phyloP scores from a whole-genome alignment of 2,329 filamentous ascomycete genomes.

The Emericellopsis cladophorae region DNA sequence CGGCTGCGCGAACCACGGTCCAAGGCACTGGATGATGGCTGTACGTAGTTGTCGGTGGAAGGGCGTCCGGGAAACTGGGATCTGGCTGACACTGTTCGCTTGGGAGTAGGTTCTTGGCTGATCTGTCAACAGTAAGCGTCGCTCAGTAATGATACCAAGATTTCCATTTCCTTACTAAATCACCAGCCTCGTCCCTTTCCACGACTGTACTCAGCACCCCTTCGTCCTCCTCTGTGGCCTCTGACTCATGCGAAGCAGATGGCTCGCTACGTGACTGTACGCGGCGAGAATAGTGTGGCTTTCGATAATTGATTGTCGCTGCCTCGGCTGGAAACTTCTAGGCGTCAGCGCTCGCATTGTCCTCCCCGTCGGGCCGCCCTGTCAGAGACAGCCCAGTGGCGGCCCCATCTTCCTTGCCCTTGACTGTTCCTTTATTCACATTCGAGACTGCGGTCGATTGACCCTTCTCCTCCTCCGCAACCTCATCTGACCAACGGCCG shows the following conservation, averaged over 20 bases:
- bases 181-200: neutral
- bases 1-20: too few species aligned
- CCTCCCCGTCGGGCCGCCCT: neutral
- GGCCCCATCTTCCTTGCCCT: conserved; percentile 3
- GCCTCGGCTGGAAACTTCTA: neutral
- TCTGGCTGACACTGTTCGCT: too few species aligned
- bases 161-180: neutral
- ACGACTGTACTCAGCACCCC: neutral
- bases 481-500: conserved; percentile 16
- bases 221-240: conserved; percentile 2
- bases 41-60: too few species aligned
- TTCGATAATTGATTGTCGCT: conserved; percentile 6
- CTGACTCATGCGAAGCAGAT: conserved; percentile 6
- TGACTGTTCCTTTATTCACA: neutral
- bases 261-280: conserved; percentile 36
- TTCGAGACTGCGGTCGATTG: neutral
- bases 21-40: too few species aligned
- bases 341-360: too few species aligned
- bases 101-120: too few species aligned
- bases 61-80: too few species aligned
- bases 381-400: neutral
- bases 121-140: too few species aligned
- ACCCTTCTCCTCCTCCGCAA: conserved; percentile 11
- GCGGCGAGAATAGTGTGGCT: conserved; percentile 27
- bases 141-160: too few species aligned